Base-by-base conservation (phyloP, 192 early-diverging fungal species). In the Paraglomus occultum region DNA sequence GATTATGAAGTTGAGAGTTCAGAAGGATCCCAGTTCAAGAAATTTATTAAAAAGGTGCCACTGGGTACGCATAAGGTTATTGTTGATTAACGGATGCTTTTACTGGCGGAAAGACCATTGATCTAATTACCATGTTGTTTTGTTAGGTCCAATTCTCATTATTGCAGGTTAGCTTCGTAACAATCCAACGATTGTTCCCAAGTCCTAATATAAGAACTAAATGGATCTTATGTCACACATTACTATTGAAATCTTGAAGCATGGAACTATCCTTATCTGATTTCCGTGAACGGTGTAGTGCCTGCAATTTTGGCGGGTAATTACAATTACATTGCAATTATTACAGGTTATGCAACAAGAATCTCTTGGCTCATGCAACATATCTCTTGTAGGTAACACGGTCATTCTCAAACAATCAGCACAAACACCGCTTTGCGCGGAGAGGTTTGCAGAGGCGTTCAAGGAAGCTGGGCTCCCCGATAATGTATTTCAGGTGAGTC, bases 201-300 rank as follows among this genome's bases (percentile, higher is more conserved):
- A 31, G 31, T 31, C 31, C 31, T 31, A 31, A 31, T 31, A 31
- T 31, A 31, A 31, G 31, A 31, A 31, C 31, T 31, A 31, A 31
- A 31, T 31, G 31, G 31, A 31, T 31, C 31, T 2, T 31, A 31
- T 31, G 31, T 31, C 31, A 31, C 11, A n/a, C 22, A 23, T 38
- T 39, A n/a, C 47, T 0, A 23, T 17, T 8, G 5, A 20, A 38
- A 31, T 8, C 11, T n/a, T 22, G 61, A 71, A 79, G 77, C 92
- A 8, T 94, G 92, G 92, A 94, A 94, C 66, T 94, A 91, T 73
- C 92, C 92, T 22, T 91, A 91, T 75, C 72, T 94, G 39, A 86
- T 88, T 12, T 77, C 84, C 53, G 85, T 94, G 40, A 94, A 94
- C 74, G 85, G 84, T 62, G 85, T 92, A 5, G 71, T 94, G 14